These are phyloP conservation scores for Nothopassalora personata DNA, from an alignment of 2,329 filamentous ascomycete species.

Conservation along the genomic window DNA sequence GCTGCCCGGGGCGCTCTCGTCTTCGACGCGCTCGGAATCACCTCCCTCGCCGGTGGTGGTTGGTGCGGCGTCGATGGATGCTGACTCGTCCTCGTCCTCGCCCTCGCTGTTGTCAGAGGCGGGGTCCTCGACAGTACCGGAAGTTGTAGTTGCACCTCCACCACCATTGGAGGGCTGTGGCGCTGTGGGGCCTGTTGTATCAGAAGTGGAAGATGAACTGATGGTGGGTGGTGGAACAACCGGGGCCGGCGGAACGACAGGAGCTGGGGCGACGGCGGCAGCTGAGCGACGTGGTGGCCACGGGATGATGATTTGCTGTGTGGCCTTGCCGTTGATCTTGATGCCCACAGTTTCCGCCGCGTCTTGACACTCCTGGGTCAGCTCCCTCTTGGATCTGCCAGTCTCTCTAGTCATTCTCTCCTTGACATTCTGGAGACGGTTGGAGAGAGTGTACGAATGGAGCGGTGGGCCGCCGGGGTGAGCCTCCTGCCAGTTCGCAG, in stretches of 20 bases:
- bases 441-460: not conserved
- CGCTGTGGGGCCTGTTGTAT: not conserved
- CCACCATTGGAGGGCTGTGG: not conserved
- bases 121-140: too few species aligned
- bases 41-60: not conserved
- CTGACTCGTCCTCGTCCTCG: too few species aligned
- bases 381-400: not conserved
- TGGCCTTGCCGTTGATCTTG: not conserved
- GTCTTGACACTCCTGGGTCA: not conserved
- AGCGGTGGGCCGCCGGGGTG: not conserved
- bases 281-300: not conserved
- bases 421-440: not conserved
- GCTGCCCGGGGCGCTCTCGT: not conserved
- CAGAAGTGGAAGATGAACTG: too few species aligned
- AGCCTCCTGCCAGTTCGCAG: not conserved
- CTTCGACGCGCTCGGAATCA: not conserved
- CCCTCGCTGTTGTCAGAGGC: too few species aligned
- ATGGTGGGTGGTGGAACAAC: too few species aligned
- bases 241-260: not conserved
- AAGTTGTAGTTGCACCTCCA: too few species aligned
- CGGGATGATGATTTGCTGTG: not conserved
- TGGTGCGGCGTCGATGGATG: not conserved
- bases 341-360: not conserved
- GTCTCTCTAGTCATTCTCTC: not conserved
- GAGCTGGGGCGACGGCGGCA: not conserved